Conservation (phyloP, 2,329 filamentous ascomycete genomes). For the Phialemoniopsis sp. region DNA sequence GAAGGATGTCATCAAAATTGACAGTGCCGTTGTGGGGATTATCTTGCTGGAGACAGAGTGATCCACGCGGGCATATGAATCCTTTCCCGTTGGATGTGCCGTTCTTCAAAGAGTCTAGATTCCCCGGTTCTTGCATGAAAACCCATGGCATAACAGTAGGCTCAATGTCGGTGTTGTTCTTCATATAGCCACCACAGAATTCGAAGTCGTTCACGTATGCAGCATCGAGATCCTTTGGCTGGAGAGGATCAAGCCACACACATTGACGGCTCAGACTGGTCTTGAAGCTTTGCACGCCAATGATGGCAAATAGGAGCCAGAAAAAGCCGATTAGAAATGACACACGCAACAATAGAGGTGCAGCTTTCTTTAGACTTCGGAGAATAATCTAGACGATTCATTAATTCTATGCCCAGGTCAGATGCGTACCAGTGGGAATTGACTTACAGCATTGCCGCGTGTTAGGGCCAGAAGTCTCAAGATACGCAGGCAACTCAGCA, state of each 20-base stretch:
- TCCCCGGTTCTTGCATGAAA: slow-evolving; percentile 26
- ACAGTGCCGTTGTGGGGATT: slow-evolving; percentile 84
- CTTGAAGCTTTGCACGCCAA: slow-evolving; percentile 96
- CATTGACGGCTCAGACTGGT: slow-evolving; percentile 74
- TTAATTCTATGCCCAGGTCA: no score
- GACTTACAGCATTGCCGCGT: slow-evolving; percentile 80
- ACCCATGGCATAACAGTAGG: slow-evolving; percentile 61
- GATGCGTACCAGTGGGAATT: background rate
- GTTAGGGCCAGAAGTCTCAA: slow-evolving; percentile 87
- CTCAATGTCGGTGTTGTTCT: slow-evolving; percentile 46
- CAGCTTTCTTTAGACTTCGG: slow-evolving; percentile 90
- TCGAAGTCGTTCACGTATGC: slow-evolving; percentile 63
- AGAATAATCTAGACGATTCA: slow-evolving; percentile 67
- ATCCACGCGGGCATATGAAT: slow-evolving; percentile 80
- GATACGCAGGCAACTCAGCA: slow-evolving; percentile 94
- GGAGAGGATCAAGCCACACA: slow-evolving; percentile 66
- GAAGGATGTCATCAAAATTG: slow-evolving; percentile 90
- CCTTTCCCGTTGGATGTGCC: slow-evolving; percentile 66
- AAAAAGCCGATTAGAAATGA: slow-evolving; percentile 95
- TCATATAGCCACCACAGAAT: slow-evolving; percentile 82
- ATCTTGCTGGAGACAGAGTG: slow-evolving; percentile 72
- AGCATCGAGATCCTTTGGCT: slow-evolving; percentile 48
- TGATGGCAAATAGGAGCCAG: slow-evolving; percentile 94
- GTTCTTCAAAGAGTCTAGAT: slow-evolving; percentile 41
- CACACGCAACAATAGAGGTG: slow-evolving; percentile 85